Base-by-base conservation (phyloP, 331 rosid species). In the Malus hybrid region DNA sequence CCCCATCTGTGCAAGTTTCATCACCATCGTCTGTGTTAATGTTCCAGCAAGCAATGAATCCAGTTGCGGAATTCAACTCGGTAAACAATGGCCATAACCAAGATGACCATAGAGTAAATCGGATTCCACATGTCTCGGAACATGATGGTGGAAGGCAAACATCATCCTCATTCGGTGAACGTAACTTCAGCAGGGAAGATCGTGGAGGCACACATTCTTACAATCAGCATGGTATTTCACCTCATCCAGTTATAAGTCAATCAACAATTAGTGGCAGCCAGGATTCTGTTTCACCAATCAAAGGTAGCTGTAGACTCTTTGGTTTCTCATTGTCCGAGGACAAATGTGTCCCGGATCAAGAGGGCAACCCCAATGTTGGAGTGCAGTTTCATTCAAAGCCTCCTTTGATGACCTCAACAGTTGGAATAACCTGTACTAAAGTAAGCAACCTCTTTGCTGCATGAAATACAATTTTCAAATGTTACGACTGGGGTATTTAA, bases 1-100 rank as follows among this genome's bases (percentile, higher is more conserved):
- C 83, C 73, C 79, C 91, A 20, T 44, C 96, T 36, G 76, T 73
- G 20, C 97, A 90, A 79, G 96, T 85, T 24, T 92, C 99, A 34
- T 92, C 99, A 48, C 99, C 99, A 24, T 92, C 99, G 8, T 95
- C 99, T 3, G 97, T 95, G 81, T 82, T 95, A 36, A 92, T 89
- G 97, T 92, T 92, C 76, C 99, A 89, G 88, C 97, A 90, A 69
- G 96, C 91, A 46, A 72, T 80, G 57, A 87, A 79, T 78, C 85
- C 95, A 6, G 83, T 67, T 71, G 77, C 84, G 7, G 83, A 78
- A 79, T 81, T 79, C 57, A 81, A 75, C 52, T 70, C 87, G 19
- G 56, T 67, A 1, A 39, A 82, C 67, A 80, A 64, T 20, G 64
- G 31, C 60, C 85, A 74, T 33, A 77, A 44, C 59, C 76, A 65